Percentiles rank a stretch among this genome's conserved stretches.
Evolutionary conservation across 768 basidiomycete species (phyloP).

Genomic region (Mycena rebaudengoi): DNA sequence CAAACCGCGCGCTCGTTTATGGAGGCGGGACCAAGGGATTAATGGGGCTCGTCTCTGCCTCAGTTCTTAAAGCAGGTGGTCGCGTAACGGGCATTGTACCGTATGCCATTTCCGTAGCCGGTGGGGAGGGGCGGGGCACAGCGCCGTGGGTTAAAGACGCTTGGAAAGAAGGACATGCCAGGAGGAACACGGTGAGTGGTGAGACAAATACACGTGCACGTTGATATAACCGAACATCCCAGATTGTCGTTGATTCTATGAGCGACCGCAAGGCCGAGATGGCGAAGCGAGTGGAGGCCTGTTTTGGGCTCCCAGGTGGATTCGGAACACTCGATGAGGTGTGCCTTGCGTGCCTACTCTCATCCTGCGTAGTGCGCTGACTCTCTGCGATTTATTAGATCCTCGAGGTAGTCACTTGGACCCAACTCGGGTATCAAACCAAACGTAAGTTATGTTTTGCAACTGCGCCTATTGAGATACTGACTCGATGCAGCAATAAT

Average conservation of each 20-base stretch:
- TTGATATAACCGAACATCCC: not conserved
- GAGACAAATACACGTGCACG: too few relatives aligned
- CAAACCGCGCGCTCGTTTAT: slow-evolving; percentile 76
- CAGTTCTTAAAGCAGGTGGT: slow-evolving; percentile 72
- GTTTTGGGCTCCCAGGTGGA: slow-evolving; percentile 91
- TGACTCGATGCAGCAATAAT: slow-evolving; percentile 67
- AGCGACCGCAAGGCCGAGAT: slow-evolving; percentile 93
- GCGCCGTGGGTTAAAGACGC: slow-evolving; percentile 29
- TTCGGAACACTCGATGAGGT: slow-evolving; percentile 97
- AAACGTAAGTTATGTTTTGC: slow-evolving; percentile 65
- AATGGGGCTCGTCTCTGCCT: slow-evolving; percentile 83
- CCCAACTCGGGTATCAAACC: slow-evolving; percentile 85
- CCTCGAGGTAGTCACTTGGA: slow-evolving; percentile 94
- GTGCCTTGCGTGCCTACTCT: slow-evolving; percentile 4
- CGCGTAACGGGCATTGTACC: slow-evolving; percentile 83
- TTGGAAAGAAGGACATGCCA: slow-evolving; percentile 31
- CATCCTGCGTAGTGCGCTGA: not conserved
- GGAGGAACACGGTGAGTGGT: slow-evolving; percentile 30
- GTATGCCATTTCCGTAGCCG: slow-evolving; percentile 71
- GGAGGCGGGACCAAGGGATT: slow-evolving; percentile 86
- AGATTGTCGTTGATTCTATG: slow-evolving; percentile 80
- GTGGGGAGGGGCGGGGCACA: slow-evolving; percentile 65
- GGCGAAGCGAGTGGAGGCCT: slow-evolving; percentile 82
- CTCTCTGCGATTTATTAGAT: slow-evolving; percentile 51
- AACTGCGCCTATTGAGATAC: not conserved